Evolutionary conservation across 2,329 filamentous ascomycete species (phyloP).

Genomic region (Aspergillus glaucus): DNA sequence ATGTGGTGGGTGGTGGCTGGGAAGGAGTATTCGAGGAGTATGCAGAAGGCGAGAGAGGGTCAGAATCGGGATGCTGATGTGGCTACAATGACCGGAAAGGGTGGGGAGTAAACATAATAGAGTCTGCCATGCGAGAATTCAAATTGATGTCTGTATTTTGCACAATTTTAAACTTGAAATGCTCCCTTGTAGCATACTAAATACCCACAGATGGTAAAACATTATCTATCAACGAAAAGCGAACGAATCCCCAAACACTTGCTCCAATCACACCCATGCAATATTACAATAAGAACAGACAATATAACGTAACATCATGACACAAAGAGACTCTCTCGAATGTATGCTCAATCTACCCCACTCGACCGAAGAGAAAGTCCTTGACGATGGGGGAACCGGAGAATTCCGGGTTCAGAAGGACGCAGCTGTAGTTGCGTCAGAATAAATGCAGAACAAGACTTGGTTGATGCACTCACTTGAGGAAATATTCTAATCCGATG

Average conservation of each 20-base stretch:
- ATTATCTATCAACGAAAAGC: background rate
- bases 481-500: slow-evolving; percentile 79
- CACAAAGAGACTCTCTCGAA: background rate
- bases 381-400: slow-evolving; percentile 84
- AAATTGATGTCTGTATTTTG: too few relatives aligned
- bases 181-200: background rate
- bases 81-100: slow-evolving; percentile 8
- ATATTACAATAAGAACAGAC: background rate
- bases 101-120: slow-evolving; percentile 27
- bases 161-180: background rate
- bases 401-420: slow-evolving; percentile 88
- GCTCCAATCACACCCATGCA: slow-evolving; percentile 13
- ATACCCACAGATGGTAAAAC: background rate
- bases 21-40: slow-evolving; percentile 32
- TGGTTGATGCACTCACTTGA: slow-evolving; percentile 61
- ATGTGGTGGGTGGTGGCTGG: slow-evolving; percentile 42
- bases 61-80: slow-evolving; percentile 31
- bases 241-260: background rate
- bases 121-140: slow-evolving; percentile 31
- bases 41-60: slow-evolving; percentile 51
- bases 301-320: background rate
- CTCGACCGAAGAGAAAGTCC: slow-evolving; percentile 68
- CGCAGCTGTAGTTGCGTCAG: slow-evolving; percentile 55
- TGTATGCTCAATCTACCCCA: slow-evolving; percentile 13
- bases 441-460: background rate